A percentile compares a stretch with the other conserved stretches of the same genome.
Conservation (phyloP, 2,329 filamentous ascomycete genomes). For the Fusarium sp. region DNA sequence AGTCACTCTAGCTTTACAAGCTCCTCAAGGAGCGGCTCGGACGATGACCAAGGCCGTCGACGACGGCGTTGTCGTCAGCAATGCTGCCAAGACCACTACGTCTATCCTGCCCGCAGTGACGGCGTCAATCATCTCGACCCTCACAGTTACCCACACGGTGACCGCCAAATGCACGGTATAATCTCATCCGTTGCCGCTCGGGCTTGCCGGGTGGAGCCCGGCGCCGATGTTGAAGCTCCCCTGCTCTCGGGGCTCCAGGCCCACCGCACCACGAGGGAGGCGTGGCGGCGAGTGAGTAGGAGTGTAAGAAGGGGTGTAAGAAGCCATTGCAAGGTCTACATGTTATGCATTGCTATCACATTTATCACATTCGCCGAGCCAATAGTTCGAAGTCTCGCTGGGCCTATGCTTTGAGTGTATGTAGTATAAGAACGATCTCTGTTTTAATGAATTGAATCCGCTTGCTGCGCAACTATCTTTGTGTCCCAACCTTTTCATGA, state of each 20-base stretch:
- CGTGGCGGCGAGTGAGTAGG: too few relatives aligned
- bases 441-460: not conserved
- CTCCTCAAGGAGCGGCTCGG: not conserved
- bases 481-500: not conserved
- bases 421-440: not conserved
- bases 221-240: too few relatives aligned
- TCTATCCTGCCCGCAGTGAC: not conserved
- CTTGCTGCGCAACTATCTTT: not conserved
- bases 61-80: not conserved
- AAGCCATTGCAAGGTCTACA: too few relatives aligned
- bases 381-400: not conserved
- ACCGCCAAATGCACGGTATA: not conserved
- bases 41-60: not conserved
- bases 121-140: not conserved
- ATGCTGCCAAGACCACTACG: not conserved
- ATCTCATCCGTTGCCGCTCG: too few relatives aligned
- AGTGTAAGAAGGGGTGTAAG: too few relatives aligned
- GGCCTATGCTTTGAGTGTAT: too few relatives aligned
- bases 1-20: not conserved
- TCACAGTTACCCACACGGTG: not conserved
- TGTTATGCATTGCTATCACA: too few relatives aligned
- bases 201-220: too few relatives aligned
- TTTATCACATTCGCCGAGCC: not conserved
- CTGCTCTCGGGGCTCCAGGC: too few relatives aligned
- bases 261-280: too few relatives aligned